These are phyloP conservation scores for Cercospora berteroae DNA, from an alignment of 2,329 filamentous ascomycete genomes.

Conservation along the genomic window DNA sequence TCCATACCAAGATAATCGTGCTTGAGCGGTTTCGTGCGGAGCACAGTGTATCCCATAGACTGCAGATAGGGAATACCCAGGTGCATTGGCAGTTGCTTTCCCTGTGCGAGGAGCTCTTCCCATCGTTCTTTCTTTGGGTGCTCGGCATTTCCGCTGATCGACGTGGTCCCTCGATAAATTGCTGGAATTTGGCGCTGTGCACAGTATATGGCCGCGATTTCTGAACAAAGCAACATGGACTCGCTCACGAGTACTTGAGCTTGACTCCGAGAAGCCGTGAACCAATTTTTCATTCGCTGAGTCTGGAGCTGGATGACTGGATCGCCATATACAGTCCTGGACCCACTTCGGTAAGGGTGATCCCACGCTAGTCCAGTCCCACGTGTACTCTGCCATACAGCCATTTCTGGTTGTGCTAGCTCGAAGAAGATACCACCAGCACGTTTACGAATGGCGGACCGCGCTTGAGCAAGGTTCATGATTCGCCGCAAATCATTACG, in stretches of 20 bases:
- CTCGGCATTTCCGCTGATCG: slow-evolving; percentile 32
- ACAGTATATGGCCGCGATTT: slow-evolving; percentile 53
- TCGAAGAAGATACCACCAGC: slow-evolving; percentile 43
- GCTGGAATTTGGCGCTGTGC: slow-evolving; percentile 52
- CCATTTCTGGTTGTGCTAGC: slow-evolving; percentile 32
- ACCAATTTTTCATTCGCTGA: slow-evolving; percentile 38
- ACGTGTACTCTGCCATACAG: slow-evolving; percentile 38
- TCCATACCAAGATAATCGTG: slow-evolving; percentile 54
- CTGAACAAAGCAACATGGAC: slow-evolving; percentile 57
- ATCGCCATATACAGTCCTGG: slow-evolving; percentile 44
- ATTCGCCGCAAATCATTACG: slow-evolving; percentile 39
- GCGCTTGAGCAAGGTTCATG: slow-evolving; percentile 37
- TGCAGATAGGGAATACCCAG: slow-evolving; percentile 45
- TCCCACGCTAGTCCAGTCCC: slow-evolving; percentile 42
- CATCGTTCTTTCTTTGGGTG: slow-evolving; percentile 36
- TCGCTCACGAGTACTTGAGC: slow-evolving; percentile 42
- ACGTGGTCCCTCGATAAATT: slow-evolving; percentile 47
- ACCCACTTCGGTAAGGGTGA: slow-evolving; percentile 40
- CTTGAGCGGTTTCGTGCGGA: slow-evolving; percentile 48
- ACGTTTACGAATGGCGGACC: slow-evolving; percentile 36
- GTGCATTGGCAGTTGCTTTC: slow-evolving; percentile 39
- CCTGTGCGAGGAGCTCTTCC: slow-evolving; percentile 40
- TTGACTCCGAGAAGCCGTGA: slow-evolving; percentile 21
- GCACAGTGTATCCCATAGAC: slow-evolving; percentile 43
- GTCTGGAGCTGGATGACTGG: slow-evolving; percentile 44